These are phyloP conservation scores for Acer campestre DNA, from an alignment of 345 rosid genomes.

Conservation along the genomic window DNA sequence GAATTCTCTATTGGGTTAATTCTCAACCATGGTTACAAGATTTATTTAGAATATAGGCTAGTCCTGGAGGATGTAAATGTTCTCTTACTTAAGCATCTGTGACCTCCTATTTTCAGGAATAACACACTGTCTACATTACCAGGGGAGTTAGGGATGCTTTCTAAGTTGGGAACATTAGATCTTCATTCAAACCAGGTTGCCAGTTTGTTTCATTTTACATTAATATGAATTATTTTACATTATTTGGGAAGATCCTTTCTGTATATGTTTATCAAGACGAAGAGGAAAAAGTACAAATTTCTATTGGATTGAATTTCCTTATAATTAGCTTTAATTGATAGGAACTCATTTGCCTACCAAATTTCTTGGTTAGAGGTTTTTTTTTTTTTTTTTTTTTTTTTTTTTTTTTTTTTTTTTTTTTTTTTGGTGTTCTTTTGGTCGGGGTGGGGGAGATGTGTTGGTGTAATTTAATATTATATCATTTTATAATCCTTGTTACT, in stretches of 20 bases:
- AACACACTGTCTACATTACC: slow-evolving; percentile 71
- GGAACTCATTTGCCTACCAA: background rate
- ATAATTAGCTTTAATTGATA: background rate
- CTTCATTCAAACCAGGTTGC: slow-evolving; percentile 84
- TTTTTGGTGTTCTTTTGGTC: background rate
- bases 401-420: too few relatives aligned
- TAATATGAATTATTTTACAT: background rate
- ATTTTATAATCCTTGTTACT: background rate
- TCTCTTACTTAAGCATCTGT: slow-evolving; percentile 20
- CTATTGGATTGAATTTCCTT: background rate
- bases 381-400: too few relatives aligned
- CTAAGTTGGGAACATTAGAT: slow-evolving; percentile 78
- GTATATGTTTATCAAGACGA: background rate
- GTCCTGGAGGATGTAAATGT: slow-evolving; percentile 18
- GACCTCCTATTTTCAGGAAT: slow-evolving; percentile 53
- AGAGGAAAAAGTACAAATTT: background rate
- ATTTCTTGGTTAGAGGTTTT: background rate
- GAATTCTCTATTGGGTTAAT: slow-evolving; percentile 89
- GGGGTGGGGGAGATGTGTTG: background rate
- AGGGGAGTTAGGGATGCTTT: slow-evolving; percentile 64
- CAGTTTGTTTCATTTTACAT: slow-evolving; percentile 12
- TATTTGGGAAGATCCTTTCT: background rate
- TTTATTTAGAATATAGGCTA: background rate
- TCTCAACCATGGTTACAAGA: slow-evolving; percentile 28
- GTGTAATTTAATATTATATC: too few relatives aligned